A percentile compares a stretch with the other conserved stretches of the same genome.
These are phyloP conservation scores for Entomophthora muscae DNA, from an alignment of 371 early-diverging fungal species.

Conservation along the genomic window DNA sequence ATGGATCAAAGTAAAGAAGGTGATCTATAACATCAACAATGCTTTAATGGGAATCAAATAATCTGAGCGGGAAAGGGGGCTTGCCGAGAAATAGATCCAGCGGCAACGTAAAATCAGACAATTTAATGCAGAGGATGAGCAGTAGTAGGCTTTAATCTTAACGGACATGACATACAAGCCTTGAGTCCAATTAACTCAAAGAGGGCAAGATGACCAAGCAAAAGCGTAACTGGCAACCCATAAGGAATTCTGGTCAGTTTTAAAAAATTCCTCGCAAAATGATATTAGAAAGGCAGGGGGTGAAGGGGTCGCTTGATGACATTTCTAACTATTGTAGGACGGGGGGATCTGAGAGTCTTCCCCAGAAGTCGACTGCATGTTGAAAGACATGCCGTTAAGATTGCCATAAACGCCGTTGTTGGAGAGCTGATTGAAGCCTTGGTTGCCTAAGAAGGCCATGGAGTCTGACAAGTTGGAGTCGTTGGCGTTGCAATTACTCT, in stretches of 20 bases:
- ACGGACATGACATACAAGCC: too few species aligned
- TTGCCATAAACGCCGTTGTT: not conserved
- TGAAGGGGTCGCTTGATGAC: not conserved
- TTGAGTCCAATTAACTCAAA: too few species aligned
- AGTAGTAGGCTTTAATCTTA: too few species aligned
- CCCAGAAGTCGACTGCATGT: not conserved
- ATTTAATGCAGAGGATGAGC: too few species aligned
- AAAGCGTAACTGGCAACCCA: too few species aligned
- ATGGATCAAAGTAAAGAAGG: too few species aligned
- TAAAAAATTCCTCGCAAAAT: not conserved
- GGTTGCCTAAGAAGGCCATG: not conserved
- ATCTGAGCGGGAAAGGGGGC: too few species aligned
- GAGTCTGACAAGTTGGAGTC: not conserved
- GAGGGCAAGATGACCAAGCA: too few species aligned
- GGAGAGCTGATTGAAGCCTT: not conserved
- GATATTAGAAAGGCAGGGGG: not conserved
- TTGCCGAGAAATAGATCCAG: too few species aligned
- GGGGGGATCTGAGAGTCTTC: not conserved
- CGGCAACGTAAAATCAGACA: too few species aligned
- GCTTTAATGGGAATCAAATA: too few species aligned
- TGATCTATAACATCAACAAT: too few species aligned
- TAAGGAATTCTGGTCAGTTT: not conserved
- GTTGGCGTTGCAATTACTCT: not conserved
- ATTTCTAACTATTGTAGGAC: not conserved
- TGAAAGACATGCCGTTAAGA: not conserved